Base-by-base conservation (phyloP, 345 rosid genomes). In the Reutealis trisperma region DNA sequence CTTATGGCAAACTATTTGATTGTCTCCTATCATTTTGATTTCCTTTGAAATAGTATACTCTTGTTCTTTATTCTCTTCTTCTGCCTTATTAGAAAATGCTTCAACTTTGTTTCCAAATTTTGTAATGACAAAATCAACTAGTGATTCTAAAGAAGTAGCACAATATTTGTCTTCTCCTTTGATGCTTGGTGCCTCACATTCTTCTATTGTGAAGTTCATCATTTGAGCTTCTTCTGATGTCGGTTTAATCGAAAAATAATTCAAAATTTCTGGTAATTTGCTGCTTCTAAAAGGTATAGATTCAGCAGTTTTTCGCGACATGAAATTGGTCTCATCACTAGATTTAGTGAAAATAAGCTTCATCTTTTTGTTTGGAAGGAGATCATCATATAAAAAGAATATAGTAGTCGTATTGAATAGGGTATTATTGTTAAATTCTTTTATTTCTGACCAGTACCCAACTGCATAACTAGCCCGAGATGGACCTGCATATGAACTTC, bases 101-200 rank as follows among this genome's bases (percentile, higher is more conserved):
- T 62, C 21, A 49, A 63, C 58, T 4, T 44, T 70, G 10, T 64
- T 52, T 4, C 81, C 81, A 7, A 52, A 70, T 14, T 42, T 65
- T 19, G 71, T 2, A 3, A 54, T 19, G 10, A 51, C 47, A 32
- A 54, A 72, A 30, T 71, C 81, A 18, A 78, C 21, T 65, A 78
- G 30, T 1, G 81, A 72, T 42, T 78, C 76, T 6, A 78, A 59
- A 16, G 76, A 78, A 16, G 66, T 71, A 4, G 81, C 66, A 57
- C 81, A 78, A 15, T 51, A 63, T 37, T 78, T 78, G 24, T 78
- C 76, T 30, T 78, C 75, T 61, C 81, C 81, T 41, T 10, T 52
- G 8, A 78, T 72, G 6, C 59, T 8, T 13, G 78, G 72, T 16
- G n/a, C 27, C 24, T 75, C 78, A 27, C 78, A 75, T 41, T 66